Percentiles rank a stretch among this genome's conserved stretches.
Conservation (phyloP, 495 filamentous ascomycete species). For the Tuber magnatum region DNA sequence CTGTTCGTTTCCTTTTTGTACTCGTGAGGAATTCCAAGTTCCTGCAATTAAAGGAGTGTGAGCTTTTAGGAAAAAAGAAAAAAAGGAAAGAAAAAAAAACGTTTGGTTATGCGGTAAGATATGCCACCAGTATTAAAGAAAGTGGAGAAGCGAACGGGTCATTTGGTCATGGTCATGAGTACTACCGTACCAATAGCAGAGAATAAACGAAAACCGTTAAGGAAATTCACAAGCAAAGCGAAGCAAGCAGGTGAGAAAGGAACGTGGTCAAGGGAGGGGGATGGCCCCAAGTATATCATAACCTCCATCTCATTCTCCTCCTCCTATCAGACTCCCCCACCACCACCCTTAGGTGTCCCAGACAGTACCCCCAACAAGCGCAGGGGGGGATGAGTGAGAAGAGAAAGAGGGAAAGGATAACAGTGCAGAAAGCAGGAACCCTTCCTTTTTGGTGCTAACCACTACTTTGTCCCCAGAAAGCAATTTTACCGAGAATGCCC, state of each 20-base stretch:
- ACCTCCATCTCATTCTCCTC: constrained; percentile 41
- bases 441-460: not conserved
- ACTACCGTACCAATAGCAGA: not conserved
- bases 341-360: constrained; percentile 79
- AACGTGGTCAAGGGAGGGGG: not conserved
- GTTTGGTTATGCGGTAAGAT: not conserved
- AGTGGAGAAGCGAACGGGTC: not conserved
- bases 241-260: not conserved
- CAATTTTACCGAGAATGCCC: constrained; percentile 53
- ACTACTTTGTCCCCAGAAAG: not conserved
- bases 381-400: not conserved
- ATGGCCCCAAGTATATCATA: not conserved
- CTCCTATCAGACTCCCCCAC: constrained; percentile 60
- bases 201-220: not conserved
- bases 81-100: not conserved
- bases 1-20: not conserved
- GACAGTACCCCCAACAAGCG: constrained; percentile 61
- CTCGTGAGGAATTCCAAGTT: not conserved
- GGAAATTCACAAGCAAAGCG: not conserved
- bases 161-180: constrained; percentile 3
- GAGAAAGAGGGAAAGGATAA: constrained; percentile 56
- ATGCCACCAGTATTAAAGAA: not conserved
- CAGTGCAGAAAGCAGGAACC: constrained; percentile 27
- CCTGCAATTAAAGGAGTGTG: not conserved
- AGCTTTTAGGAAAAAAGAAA: not conserved